These are phyloP conservation scores for Penicillium sp. DNA, from an alignment of 2,329 filamentous ascomycete species.

Conservation along the genomic window DNA sequence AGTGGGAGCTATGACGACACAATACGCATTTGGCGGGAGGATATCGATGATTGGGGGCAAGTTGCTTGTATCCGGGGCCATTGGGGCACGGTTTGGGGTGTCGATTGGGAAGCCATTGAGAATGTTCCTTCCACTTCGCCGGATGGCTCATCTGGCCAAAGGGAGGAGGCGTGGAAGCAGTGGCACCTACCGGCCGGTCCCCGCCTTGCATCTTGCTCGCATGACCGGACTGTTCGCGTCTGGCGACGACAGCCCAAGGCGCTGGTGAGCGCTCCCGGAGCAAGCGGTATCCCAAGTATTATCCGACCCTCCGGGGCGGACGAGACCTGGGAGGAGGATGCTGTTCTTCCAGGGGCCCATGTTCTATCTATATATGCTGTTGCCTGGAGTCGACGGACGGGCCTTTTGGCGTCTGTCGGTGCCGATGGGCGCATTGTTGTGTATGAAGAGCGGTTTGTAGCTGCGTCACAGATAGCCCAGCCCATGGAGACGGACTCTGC, in stretches of 20 bases:
- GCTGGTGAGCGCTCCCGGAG: slow-evolving; percentile 18
- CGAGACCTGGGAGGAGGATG: slow-evolving; percentile 83
- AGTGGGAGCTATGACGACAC: slow-evolving; percentile 95
- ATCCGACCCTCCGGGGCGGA: slow-evolving; percentile 74
- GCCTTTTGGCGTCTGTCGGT: slow-evolving; percentile 83
- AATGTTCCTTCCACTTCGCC: slow-evolving; percentile 29
- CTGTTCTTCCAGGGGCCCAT: slow-evolving; percentile 75
- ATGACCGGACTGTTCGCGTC: slow-evolving; percentile 77
- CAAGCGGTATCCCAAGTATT: slow-evolving; percentile 77
- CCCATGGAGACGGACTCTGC: slow-evolving; percentile 32
- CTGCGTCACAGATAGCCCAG: slow-evolving; percentile 11
- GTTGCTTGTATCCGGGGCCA: slow-evolving; percentile 82
- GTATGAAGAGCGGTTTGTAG: slow-evolving; percentile 68
- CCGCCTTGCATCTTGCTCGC: slow-evolving; percentile 80
- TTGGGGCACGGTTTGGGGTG: slow-evolving; percentile 83
- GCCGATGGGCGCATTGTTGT: slow-evolving; percentile 83
- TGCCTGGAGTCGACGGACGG: slow-evolving; percentile 78
- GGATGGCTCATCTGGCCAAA: background rate
- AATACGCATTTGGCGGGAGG: slow-evolving; percentile 85
- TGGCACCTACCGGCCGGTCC: slow-evolving; percentile 45
- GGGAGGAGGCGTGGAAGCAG: slow-evolving; percentile 34
- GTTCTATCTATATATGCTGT: slow-evolving; percentile 83
- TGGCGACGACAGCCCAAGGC: slow-evolving; percentile 70
- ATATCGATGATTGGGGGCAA: slow-evolving; percentile 92
- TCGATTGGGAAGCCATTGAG: slow-evolving; percentile 67